Evolutionary conservation across 257 asterid genomes (phyloP), one percentile per base, ranked within the genome.

Genomic region (Ajuga chamaepitys): DNA sequence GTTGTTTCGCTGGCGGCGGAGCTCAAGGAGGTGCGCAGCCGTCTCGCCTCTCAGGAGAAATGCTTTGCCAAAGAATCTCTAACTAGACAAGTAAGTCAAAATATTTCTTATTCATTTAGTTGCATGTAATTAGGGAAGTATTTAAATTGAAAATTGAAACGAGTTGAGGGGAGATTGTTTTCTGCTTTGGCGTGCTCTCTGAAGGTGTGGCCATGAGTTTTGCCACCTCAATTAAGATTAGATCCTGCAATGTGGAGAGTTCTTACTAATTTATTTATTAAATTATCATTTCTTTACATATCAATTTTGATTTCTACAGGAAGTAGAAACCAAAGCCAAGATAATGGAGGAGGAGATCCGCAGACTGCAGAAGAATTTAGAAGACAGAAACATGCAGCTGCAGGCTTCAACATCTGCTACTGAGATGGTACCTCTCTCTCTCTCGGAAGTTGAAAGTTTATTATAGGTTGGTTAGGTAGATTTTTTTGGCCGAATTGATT

Each of bases 1-100:
- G 96, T 88, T 66, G 96, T 81, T 71, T 82, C 87, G 5, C 78
- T 91, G 22, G 98, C 95, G 75, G 82, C 86, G 68, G 98, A 86
- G 89, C 89, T 88, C 17, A 88, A 86, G 85, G 96, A 84, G 55
- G 83, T 84, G 20, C 88, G 97, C 58, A 55, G 75, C 70, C 90
- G 94, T 24, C 83, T 91, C 11, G 83, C 89, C 62, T 64, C 79
- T 56, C 87, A 84, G 45, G 95, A 86, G 46, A 85, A 81, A 72
- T 79, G 78, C 28, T 73, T 68, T 66, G 85, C 76, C 56, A 71
- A 73, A 20, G 91, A 88, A 82, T 72, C 81, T 70, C 73, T 75
- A 56, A 83, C 79, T 18, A 78, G 95, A 34, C 88, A 91, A 95
- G 98, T 68, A 72, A 35, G 75, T 21, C 41, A 14, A 24, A 67